Conservation (phyloP, 805 yeast genomes). For the Brettanomyces bruxellensis region DNA sequence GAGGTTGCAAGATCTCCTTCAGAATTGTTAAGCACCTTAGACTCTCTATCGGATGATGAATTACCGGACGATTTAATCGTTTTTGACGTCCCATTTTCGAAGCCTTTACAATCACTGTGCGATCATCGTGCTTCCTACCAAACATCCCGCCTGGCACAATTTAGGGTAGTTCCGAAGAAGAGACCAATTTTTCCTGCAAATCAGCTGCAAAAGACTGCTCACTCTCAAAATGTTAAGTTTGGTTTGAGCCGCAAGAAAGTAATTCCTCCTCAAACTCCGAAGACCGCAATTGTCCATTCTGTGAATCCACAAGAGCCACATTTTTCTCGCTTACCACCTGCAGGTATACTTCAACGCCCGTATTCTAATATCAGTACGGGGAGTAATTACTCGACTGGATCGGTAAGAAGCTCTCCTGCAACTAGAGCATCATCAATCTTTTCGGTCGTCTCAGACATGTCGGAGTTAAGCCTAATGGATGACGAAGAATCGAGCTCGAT, state of each 20-base stretch:
- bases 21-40: constrained; percentile 20
- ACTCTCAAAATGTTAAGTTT: background rate
- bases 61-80: constrained; percentile 44
- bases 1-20: constrained; percentile 4
- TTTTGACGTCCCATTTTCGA: constrained; percentile 59
- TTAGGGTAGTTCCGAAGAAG: constrained; percentile 3
- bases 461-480: constrained; percentile 15
- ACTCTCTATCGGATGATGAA: constrained; percentile 40
- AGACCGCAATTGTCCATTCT: too few relatives aligned
- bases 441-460: constrained; percentile 25
- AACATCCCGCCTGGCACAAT: background rate
- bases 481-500: constrained; percentile 16
- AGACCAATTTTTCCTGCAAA: background rate
- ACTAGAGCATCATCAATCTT: constrained; percentile 39
- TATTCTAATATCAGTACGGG: background rate
- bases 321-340: background rate
- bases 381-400: constrained; percentile 2
- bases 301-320: too few relatives aligned
- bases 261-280: too few relatives aligned
- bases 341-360: background rate
- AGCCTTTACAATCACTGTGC: constrained; percentile 35
- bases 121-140: constrained; percentile 27
- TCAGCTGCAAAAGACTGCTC: background rate
- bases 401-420: constrained; percentile 22
- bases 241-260: background rate